These are phyloP conservation scores for Metschnikowia matae DNA, from an alignment of 805 yeast genomes.

Conservation along the genomic window DNA sequence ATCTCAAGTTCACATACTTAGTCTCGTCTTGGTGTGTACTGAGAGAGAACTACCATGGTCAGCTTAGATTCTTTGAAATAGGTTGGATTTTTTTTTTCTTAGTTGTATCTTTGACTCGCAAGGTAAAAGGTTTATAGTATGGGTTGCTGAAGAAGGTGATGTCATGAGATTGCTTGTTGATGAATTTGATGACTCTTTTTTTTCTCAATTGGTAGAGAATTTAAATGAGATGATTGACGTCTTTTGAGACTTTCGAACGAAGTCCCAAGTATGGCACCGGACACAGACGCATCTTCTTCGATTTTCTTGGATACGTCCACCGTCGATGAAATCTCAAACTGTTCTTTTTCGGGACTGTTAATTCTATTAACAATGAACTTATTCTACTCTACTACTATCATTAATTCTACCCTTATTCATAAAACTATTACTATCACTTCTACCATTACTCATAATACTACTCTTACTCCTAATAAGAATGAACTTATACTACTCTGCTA, in stretches of 20 bases:
- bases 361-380: too few relatives aligned
- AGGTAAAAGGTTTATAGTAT: constrained; percentile 13
- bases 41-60: constrained; percentile 4
- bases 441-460: too few relatives aligned
- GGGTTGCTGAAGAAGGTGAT: constrained; percentile 30
- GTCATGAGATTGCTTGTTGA: constrained; percentile 24
- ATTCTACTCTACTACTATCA: too few relatives aligned
- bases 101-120: constrained; percentile 12
- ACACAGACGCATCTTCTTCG: constrained; percentile 15
- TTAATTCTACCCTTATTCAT: too few relatives aligned
- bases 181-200: constrained; percentile 24
- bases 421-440: too few relatives aligned
- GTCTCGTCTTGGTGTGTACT: constrained; percentile 10
- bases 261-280: constrained; percentile 18
- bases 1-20: constrained; percentile 14
- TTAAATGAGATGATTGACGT: constrained; percentile 29
- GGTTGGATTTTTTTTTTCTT: background rate
- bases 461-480: too few relatives aligned
- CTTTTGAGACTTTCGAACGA: constrained; percentile 29
- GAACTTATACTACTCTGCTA: too few relatives aligned
- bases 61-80: background rate
- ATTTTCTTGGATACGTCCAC: constrained; percentile 25
- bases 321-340: constrained; percentile 28
- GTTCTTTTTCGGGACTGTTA: constrained; percentile 18
- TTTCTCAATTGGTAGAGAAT: constrained; percentile 32